Conservation (phyloP, 495 filamentous ascomycete genomes). For the Aspergillus olivimuriae region DNA sequence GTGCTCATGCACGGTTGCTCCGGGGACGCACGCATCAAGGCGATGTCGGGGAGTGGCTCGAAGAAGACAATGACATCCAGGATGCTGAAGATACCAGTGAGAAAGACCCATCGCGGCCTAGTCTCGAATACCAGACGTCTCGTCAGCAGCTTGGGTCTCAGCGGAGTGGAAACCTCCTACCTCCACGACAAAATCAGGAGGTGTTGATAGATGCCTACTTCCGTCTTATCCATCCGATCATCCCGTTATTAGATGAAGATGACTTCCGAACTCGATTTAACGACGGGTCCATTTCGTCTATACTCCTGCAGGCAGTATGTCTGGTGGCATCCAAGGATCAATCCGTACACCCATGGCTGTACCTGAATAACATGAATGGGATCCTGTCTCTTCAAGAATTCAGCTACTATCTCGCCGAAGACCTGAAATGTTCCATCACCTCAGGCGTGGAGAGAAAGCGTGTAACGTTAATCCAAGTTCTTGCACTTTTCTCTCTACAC, state of each 20-base stretch:
- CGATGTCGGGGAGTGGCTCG: constrained; percentile 17
- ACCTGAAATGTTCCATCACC: constrained; percentile 9
- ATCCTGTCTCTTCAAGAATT: constrained; percentile 19
- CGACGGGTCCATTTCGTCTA: constrained; percentile 10
- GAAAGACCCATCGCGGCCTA: neutral
- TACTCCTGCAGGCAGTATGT: constrained; percentile 24
- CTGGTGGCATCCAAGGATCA: constrained; percentile 31
- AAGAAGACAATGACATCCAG: constrained; percentile 3
- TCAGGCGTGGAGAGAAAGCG: constrained; percentile 22
- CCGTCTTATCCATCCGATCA: constrained; percentile 16
- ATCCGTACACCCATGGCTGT: constrained; percentile 18
- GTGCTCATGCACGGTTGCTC: constrained; percentile 9
- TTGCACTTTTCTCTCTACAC: constrained; percentile 30
- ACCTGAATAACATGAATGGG: constrained; percentile 8
- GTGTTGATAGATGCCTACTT: constrained; percentile 20
- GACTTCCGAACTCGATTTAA: constrained; percentile 11
- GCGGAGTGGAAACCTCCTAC: constrained; percentile 5
- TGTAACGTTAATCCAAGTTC: constrained; percentile 25
- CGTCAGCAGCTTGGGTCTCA: neutral
- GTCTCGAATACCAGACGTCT: neutral
- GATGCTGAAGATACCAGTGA: neutral
- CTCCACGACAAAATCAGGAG: constrained; percentile 14
- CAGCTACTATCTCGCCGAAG: constrained; percentile 14
- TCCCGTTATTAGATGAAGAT: constrained; percentile 25
- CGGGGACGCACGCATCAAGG: constrained; percentile 13